A percentile compares a stretch with the other conserved stretches of the same genome.
Evolutionary conservation across 306 rosid species (phyloP).

Genomic region (Lathyrus oleraceus): DNA sequence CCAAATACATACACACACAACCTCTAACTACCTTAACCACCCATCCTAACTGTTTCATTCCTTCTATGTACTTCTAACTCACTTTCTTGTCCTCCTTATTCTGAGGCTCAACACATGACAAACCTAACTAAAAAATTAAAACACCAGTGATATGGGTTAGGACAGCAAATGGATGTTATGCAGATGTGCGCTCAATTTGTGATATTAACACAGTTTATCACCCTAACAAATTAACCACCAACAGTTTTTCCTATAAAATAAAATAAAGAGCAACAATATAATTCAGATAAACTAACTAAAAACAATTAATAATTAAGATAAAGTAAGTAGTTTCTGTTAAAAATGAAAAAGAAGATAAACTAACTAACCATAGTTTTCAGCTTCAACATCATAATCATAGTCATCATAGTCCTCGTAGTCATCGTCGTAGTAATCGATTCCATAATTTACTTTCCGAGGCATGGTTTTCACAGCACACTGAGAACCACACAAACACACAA

Average conservation of each 20-base stretch:
- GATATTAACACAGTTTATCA: too few relatives aligned
- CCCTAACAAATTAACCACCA: too few relatives aligned
- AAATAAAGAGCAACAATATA: too few relatives aligned
- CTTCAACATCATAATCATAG: constrained; percentile 41
- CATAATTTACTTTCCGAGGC: constrained; percentile 80
- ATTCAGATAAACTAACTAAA: background rate
- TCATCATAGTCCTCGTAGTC: constrained; percentile 55
- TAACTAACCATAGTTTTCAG: constrained; percentile 59
- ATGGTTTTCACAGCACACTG: constrained; percentile 44
- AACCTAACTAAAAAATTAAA: too few relatives aligned
- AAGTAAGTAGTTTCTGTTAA: too few relatives aligned
- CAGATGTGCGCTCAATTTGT: too few relatives aligned
- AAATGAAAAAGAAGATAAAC: background rate
- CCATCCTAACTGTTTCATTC: background rate
- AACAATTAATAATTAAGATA: background rate
- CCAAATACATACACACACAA: background rate
- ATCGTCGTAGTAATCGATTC: constrained; percentile 62
- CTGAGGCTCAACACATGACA: too few relatives aligned
- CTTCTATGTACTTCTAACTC: too few relatives aligned
- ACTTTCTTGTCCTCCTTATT: too few relatives aligned
- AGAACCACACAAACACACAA: constrained; percentile 35
- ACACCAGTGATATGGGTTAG: too few relatives aligned
- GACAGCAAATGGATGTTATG: too few relatives aligned
- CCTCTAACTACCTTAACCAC: background rate
- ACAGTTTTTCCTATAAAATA: too few relatives aligned